Base-by-base conservation (phyloP, 176 grass and related monocot species). In the Phoenix dactylifera region DNA sequence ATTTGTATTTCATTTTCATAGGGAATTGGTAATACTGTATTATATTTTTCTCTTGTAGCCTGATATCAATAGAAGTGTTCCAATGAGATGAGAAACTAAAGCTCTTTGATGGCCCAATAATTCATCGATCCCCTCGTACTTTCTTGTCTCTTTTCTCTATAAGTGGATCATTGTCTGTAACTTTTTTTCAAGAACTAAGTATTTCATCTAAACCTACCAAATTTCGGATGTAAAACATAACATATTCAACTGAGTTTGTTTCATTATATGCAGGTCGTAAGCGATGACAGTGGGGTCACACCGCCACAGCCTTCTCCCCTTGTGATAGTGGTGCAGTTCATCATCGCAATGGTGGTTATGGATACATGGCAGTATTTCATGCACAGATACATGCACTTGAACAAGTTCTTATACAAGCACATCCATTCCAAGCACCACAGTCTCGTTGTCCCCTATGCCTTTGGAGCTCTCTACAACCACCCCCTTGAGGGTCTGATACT, bases 361-460 rank as follows among this genome's bases (percentile, higher is more conserved):
- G 85, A 89, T 68, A 89, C 85, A 66, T 89, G 85, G 85, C 85
- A 89, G 57, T 89, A 89, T 73, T 89, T 84, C 80, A 84, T 89
- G 85, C 85, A 89, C 85, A 84, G 85, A 73, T 89, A 84, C 63
- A 89, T 89, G 85, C 85, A 89, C 48, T 26, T 84, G 69, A 89
- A 84, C 85, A 89, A 80, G 63, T 89, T 89, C 69, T n/a, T 89
- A 51, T 89, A 89, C 74, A 89, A 84, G 70, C 77, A 89, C 10
- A 50, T 84, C 69, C 85, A 89, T 65, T 89, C 85, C 24, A 89
- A 80, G 52, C 85, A 89, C 22, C 85, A 89, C 74, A 77, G 77
- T 26, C 85, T 89, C 14, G 73, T 89, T 1, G 77, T 84, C 25
- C 85, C 85, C 6, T 89, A 77, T 3, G 75, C 84, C 15, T 82